Conservation (phyloP, 306 rosid genomes). For the Vigna trinervia region DNA sequence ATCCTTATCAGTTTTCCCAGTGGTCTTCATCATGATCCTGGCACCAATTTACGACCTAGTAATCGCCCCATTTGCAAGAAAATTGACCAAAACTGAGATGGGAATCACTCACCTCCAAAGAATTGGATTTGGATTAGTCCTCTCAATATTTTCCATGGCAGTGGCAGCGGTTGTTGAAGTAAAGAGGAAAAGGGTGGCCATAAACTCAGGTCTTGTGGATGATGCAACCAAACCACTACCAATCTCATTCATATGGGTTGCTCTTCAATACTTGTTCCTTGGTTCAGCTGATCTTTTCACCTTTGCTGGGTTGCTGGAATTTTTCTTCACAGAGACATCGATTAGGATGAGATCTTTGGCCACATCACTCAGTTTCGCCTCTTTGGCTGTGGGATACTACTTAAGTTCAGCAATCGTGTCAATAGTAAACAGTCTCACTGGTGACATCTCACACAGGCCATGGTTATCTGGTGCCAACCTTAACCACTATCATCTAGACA, state of each 20-base stretch:
- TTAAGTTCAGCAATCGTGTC: conserved; percentile 81
- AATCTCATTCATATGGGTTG: conserved; percentile 84
- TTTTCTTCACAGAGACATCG: conserved; percentile 96
- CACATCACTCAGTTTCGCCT: conserved; percentile 86
- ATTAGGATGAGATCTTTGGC: conserved; percentile 86
- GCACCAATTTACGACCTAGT: conserved; percentile 87
- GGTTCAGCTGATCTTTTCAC: conserved; percentile 98
- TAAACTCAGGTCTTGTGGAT: conserved; percentile 51
- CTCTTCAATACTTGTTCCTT: conserved; percentile 78
- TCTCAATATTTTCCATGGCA: conserved; percentile 88
- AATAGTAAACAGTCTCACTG: conserved; percentile 69
- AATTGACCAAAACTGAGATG: conserved; percentile 69
- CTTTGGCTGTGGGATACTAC: conserved; percentile 87
- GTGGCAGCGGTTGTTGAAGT: conserved; percentile 85
- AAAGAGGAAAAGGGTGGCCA: conserved; percentile 73
- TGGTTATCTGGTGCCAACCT: conserved; percentile 81
- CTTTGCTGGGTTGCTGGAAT: conserved; percentile 84
- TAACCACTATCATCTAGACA: conserved; percentile 75
- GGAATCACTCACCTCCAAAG: conserved; percentile 87
- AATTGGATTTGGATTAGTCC: conserved; percentile 76
- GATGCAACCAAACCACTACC: conserved; percentile 63
- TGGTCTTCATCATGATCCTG: conserved; percentile 74
- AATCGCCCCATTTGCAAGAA: conserved; percentile 78
- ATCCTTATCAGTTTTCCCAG: conserved; percentile 89
- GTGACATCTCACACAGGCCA: conserved; percentile 50